Evolutionary conservation across 2,329 filamentous ascomycete genomes (phyloP), one percentile per base, ranked within the genome.

Genomic region (Xylariaceae sp.): DNA sequence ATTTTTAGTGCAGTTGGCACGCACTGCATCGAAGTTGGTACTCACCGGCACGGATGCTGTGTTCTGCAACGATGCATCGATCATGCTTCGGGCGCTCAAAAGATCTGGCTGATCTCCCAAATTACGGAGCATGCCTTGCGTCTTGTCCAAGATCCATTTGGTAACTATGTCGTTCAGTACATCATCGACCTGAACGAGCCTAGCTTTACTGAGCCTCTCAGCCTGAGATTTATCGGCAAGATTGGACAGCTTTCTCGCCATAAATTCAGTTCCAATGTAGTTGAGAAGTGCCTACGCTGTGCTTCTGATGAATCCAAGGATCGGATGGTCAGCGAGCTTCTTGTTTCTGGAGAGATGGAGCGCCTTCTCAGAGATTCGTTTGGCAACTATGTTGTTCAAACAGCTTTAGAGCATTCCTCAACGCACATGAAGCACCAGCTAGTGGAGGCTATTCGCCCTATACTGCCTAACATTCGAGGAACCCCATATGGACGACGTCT

Each of bases 241-340:
- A 90, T 84, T 77, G 88, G 71, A 67, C 82, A 73, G 73, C 82
- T 82, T 13, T 97, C 94, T 5, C 92, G 92, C 71, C 94, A 99
- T 78, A 99, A 99, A 75, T 99, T 99, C 78, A 97, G 92, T 76
- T 97, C 94, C 67, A 99, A 99, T 65, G 94, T 99, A 53, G 93
- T 99, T 59, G 94, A 99, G 78, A 99, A 99, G 73, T 92, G 89
- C 66, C 77, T 97, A 54, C 91, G 94, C 51, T 96, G 91, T 69
- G 87, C 92, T 29, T 85, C 89, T 55, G 78, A 85, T 20, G 78
- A 82, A 8, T 88, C 88, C 45, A 92, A 88, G 70, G 88, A 91
- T 64, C 80, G 87, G 72, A 87, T 99, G 74, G 88, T 97, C 53
- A 84, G 89, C 29, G 94, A 97, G 76, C 87, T 99, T 68, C 79